phyloP scores from a whole-genome alignment of 2,329 filamentous ascomycete species.

The Talaromyces sp. region DNA sequence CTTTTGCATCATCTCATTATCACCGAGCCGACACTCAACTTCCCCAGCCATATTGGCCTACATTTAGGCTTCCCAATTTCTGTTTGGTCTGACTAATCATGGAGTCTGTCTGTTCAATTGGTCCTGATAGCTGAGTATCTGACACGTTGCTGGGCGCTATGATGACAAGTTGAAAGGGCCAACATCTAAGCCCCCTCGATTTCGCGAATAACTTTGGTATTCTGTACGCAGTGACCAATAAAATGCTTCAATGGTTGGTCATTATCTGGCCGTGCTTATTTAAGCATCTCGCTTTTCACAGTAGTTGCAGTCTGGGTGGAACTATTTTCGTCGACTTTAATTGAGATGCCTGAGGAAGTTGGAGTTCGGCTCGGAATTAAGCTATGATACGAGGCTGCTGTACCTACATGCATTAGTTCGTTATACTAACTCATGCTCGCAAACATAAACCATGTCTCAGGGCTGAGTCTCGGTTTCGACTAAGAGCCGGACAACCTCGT shows the following conservation, averaged over 20 bases:
- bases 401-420: background rate
- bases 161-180: background rate
- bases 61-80: background rate
- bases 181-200: conserved; percentile 1
- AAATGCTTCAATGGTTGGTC: background rate
- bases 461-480: too few relatives aligned
- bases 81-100: background rate
- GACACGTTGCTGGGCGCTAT: background rate
- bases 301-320: background rate
- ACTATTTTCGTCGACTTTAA: conserved; percentile 3
- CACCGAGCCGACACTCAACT: background rate
- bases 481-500: too few relatives aligned
- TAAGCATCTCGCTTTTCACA: background rate
- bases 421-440: background rate
- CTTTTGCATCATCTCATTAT: background rate
- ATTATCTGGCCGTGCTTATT: background rate
- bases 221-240: background rate
- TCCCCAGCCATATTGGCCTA: background rate
- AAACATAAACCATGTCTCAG: too few relatives aligned
- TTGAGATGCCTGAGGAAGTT: background rate
- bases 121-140: background rate
- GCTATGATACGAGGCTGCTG: background rate
- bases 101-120: background rate
- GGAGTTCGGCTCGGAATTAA: background rate
- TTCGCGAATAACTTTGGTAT: background rate